phyloP scores from a whole-genome alignment of 805 yeast species.

The Dipodascopsis uninucleata region DNA sequence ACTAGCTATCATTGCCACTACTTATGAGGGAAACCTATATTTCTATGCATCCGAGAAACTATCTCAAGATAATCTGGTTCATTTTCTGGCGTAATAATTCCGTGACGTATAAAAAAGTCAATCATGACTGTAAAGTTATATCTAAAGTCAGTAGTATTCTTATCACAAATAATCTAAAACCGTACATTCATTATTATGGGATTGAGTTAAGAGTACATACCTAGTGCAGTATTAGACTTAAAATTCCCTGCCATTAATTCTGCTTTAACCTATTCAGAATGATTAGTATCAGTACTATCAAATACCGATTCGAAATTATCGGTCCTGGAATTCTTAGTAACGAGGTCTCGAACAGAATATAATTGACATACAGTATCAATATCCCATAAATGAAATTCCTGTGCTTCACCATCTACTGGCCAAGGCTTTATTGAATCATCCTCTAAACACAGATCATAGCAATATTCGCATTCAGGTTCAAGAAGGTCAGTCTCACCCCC shows the following conservation, averaged over 20 bases:
- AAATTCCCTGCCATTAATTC: conserved; percentile 59
- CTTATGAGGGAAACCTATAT: conserved; percentile 41
- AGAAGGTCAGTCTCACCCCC: conserved; percentile 51
- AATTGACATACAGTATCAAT: conserved; percentile 54
- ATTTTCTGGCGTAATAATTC: conserved; percentile 57
- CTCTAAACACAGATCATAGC: conserved; percentile 65
- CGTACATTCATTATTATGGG: neutral
- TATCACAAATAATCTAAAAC: neutral
- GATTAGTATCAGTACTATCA: neutral
- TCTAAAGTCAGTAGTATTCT: neutral
- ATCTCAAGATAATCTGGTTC: conserved; percentile 69
- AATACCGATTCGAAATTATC: neutral
- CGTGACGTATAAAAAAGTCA: conserved; percentile 86
- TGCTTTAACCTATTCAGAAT: conserved; percentile 37
- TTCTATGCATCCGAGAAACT: conserved; percentile 58
- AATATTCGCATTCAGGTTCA: conserved; percentile 72
- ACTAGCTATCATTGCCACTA: neutral
- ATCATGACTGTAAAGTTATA: conserved; percentile 46
- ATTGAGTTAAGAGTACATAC: conserved; percentile 31
- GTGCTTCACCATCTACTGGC: conserved; percentile 74
- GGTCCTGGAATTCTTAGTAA: too few species aligned
- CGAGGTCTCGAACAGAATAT: too few species aligned
- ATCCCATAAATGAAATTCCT: conserved; percentile 61
- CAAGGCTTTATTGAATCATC: conserved; percentile 46
- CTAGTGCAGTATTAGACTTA: conserved; percentile 82